phyloP scores from a whole-genome alignment of 495 filamentous ascomycete species.

The Penicillium fimorum region DNA sequence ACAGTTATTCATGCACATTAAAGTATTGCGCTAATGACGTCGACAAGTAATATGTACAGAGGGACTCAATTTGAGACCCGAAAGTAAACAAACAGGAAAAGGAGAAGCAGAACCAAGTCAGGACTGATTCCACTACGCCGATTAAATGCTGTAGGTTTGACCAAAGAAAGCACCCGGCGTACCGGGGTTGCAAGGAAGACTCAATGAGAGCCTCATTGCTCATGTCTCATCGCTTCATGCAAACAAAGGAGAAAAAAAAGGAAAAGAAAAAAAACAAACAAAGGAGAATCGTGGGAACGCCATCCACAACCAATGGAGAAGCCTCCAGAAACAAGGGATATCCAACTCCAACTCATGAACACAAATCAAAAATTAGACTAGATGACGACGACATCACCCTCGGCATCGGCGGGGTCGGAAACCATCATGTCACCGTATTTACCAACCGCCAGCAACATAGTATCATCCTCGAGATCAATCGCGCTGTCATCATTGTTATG shows the following conservation, averaged over 20 bases:
- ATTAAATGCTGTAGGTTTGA: constrained; percentile 32
- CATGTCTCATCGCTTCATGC: constrained; percentile 34
- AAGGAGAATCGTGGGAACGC: constrained; percentile 23
- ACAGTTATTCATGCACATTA: constrained; percentile 4
- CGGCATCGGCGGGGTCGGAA: constrained; percentile 48
- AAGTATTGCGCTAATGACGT: constrained; percentile 6
- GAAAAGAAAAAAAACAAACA: constrained; percentile 18
- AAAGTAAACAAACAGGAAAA: constrained; percentile 16
- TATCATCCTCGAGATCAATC: constrained; percentile 48
- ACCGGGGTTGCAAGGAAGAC: constrained; percentile 13
- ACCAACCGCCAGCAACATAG: constrained; percentile 47
- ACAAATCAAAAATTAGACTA: constrained; percentile 26
- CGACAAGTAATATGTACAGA: constrained; percentile 23
- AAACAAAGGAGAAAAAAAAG: constrained; percentile 9
- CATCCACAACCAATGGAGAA: constrained; percentile 19
- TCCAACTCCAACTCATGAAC: constrained; percentile 26
- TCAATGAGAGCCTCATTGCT: constrained; percentile 22
- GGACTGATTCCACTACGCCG: constrained; percentile 22
- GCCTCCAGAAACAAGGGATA: constrained; percentile 20
- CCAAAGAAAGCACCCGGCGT: constrained; percentile 12
- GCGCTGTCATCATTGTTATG: constrained; percentile 49
- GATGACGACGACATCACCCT: constrained; percentile 51
- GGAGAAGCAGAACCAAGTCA: constrained; percentile 21
- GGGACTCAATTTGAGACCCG: constrained; percentile 9
- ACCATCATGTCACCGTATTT: constrained; percentile 53